Evolutionary conservation across 257 asterid genomes (phyloP), one percentile per base, ranked within the genome.

Genomic region (Datura wrightii): DNA sequence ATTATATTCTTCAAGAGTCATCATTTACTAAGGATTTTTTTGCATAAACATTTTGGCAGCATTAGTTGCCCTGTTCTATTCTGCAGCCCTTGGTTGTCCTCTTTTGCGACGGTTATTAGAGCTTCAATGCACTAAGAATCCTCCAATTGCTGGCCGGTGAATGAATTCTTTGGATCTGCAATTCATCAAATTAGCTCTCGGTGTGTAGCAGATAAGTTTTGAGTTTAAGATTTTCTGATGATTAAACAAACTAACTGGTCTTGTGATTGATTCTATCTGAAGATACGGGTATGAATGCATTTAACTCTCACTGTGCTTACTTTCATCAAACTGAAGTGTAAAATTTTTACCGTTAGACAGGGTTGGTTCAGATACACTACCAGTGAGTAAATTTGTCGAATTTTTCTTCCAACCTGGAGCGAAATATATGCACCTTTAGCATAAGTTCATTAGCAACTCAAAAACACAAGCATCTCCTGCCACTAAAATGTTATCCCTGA

Each of bases 381-480:
- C 24, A 58, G 4, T 58, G 10, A 4, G 34, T 58, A 58, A 58
- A 58, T 18, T 18, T 58, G 65, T 58, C 3, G 18, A 24, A 24
- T 24, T 8, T 58, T 24, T 53, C 16, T 53, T 53, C 56, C 56
- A 53, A 18, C 56, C 56, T 53, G 3, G 18, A 11, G 54, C 55
- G 71, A 39, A 53, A 53, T 19, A 69, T 16, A 3, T 58, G 48
- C 72, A 86, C 82, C 60, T 79, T 83, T 16, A 86, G 54, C n/a
- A 37, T 54, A 42, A 14, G 44, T 11, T 46, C 50, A 15, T 65
- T 37, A 24, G 66, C 31, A 70, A 63, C 67, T 83, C 83, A 48
- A 86, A 67, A 39, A 42, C 50, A 34, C 86, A 83, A 34, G 50
- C 37, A 24, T 86, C 89, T 67, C 86, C 86, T 3, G 6, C 50